These are phyloP conservation scores for Tylopilus vinaceipallidus DNA, from an alignment of 768 basidiomycete species.

Conservation along the genomic window DNA sequence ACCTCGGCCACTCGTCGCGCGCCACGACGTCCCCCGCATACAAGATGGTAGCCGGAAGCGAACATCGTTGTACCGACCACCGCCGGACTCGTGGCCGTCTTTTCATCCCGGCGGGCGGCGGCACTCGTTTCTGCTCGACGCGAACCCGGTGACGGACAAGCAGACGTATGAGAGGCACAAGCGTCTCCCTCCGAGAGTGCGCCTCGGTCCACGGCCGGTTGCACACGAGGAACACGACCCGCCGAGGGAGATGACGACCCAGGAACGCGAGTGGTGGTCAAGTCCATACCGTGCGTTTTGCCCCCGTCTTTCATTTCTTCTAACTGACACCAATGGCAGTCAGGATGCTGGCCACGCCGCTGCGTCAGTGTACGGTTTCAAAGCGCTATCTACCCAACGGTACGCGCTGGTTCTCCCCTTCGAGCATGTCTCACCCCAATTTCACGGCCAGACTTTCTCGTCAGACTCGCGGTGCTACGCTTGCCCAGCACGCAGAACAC, in stretches of 20 bases:
- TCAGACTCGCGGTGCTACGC: conserved; percentile 56
- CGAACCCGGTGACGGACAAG: conserved; percentile 56
- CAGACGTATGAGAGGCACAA: conserved; percentile 55
- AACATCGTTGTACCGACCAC: conserved; percentile 36
- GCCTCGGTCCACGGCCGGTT: conserved; percentile 29
- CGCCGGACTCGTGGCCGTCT: conserved; percentile 38
- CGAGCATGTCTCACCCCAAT: conserved; percentile 1
- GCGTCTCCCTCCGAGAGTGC: conserved; percentile 48
- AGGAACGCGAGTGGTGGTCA: conserved; percentile 68
- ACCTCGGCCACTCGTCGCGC: conserved; percentile 16
- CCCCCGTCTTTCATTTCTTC: neutral
- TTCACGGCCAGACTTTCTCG: conserved; percentile 53
- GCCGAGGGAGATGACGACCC: conserved; percentile 56
- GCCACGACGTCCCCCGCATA: conserved; percentile 9
- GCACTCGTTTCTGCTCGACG: conserved; percentile 61
- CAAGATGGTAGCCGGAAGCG: conserved; percentile 18
- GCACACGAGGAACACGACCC: conserved; percentile 29
- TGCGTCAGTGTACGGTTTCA: conserved; percentile 56
- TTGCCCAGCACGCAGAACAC: conserved; percentile 33
- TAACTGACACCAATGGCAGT: conserved; percentile 39
- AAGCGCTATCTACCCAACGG: conserved; percentile 56
- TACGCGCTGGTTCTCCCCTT: conserved; percentile 23
- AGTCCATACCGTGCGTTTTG: conserved; percentile 66
- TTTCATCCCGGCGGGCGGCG: conserved; percentile 42
- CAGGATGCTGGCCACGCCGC: conserved; percentile 66